Percentiles rank a stretch among this genome's conserved stretches.
Conservation (phyloP, 768 basidiomycete genomes). For the Lactifluus volemus region DNA sequence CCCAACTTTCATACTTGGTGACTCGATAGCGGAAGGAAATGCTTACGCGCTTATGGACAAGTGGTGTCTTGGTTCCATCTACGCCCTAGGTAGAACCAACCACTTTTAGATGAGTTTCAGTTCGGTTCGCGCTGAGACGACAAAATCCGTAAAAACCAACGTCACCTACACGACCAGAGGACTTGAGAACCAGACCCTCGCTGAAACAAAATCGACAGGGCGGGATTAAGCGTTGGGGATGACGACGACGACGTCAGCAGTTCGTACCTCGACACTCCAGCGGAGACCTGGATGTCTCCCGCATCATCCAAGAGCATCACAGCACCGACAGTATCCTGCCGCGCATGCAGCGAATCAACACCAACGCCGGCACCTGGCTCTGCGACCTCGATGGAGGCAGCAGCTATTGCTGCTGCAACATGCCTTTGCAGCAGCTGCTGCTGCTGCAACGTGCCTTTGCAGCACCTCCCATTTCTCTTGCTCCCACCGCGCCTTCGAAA, state of each 20-base stretch:
- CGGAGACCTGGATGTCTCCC: slow-evolving; percentile 36
- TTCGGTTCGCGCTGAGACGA: too few species aligned
- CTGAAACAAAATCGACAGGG: slow-evolving; percentile 28
- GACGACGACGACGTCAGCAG: too few species aligned
- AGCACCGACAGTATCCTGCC: slow-evolving; percentile 81
- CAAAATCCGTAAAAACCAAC: slow-evolving; percentile 29
- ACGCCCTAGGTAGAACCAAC: too few species aligned
- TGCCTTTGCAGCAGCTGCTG: background rate
- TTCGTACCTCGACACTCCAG: slow-evolving; percentile 66
- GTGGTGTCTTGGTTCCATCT: too few species aligned
- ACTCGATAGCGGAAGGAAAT: too few species aligned
- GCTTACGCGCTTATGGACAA: too few species aligned
- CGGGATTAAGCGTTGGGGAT: too few species aligned
- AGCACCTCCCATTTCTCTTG: background rate
- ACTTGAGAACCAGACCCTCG: slow-evolving; percentile 72
- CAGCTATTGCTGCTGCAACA: background rate
- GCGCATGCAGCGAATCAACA: slow-evolving; percentile 16
- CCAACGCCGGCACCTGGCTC: too few species aligned
- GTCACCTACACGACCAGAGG: slow-evolving; percentile 68
- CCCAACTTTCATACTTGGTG: too few species aligned
- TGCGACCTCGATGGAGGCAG: background rate
- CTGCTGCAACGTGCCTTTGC: background rate
- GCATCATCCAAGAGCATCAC: slow-evolving; percentile 38
- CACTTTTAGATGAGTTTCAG: too few species aligned
- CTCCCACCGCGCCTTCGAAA: slow-evolving; percentile 38